Evolutionary conservation across 225 moss, liverwort and hornwort genomes (phyloP).

Genomic region (Takakia lepidozioides): DNA sequence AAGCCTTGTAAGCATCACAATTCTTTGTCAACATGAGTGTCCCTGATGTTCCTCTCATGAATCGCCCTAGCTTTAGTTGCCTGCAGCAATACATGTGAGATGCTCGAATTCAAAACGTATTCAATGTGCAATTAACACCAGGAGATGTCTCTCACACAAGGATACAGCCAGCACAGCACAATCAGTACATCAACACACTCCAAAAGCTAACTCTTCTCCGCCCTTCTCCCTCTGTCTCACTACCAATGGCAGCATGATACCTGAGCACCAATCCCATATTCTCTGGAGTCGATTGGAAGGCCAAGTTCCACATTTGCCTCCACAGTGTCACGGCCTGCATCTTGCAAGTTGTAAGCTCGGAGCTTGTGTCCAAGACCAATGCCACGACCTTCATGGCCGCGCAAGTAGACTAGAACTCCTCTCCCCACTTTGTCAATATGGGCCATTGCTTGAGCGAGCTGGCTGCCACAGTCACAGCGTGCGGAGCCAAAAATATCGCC

Average conservation of each 20-base stretch:
- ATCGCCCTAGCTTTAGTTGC: too few relatives aligned
- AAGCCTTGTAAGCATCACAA: too few relatives aligned
- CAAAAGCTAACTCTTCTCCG: too few relatives aligned
- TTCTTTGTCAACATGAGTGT: too few relatives aligned
- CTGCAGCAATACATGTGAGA: too few relatives aligned
- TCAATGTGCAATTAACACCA: too few relatives aligned
- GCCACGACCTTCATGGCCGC: slow-evolving; percentile 94
- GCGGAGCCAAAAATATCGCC: slow-evolving; percentile 94
- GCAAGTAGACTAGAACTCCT: slow-evolving; percentile 88
- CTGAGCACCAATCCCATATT: slow-evolving; percentile 96
- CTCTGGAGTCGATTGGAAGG: slow-evolving; percentile 90
- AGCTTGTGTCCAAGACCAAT: slow-evolving; percentile 95
- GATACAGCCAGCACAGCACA: too few relatives aligned
- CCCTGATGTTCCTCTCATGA: too few relatives aligned
- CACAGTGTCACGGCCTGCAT: slow-evolving; percentile 87
- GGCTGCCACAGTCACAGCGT: slow-evolving; percentile 96
- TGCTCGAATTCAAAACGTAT: too few relatives aligned
- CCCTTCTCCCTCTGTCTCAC: too few relatives aligned
- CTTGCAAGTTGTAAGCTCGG: slow-evolving; percentile 93
- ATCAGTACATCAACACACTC: too few relatives aligned
- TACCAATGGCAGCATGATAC: slow-evolving; percentile 23
- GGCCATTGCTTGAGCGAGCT: slow-evolving; percentile 62
- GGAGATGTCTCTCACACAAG: too few relatives aligned
- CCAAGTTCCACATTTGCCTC: slow-evolving; percentile 91
- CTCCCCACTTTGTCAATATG: slow-evolving; percentile 74